Conservation (phyloP, 257 asterid species). For the Agastache rugosa region DNA sequence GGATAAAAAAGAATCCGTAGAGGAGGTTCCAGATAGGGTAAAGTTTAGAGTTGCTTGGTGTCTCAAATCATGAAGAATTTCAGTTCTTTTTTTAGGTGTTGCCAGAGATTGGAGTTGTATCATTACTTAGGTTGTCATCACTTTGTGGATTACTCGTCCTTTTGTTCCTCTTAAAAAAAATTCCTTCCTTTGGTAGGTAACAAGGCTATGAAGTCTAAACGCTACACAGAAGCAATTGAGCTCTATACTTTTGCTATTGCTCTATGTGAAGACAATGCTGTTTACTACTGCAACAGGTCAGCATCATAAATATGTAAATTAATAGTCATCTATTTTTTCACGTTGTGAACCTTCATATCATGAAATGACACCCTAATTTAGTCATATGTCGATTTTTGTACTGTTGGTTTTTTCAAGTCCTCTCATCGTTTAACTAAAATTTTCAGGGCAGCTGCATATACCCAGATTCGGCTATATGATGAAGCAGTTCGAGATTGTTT, state of each 20-base stretch:
- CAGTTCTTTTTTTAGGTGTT: background rate
- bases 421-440: constrained; percentile 30
- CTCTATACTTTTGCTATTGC: constrained; percentile 80
- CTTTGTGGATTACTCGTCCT: background rate
- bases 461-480: constrained; percentile 61
- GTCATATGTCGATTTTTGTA: background rate
- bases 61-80: background rate
- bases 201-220: constrained; percentile 77
- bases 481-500: constrained; percentile 73
- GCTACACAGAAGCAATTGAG: constrained; percentile 67
- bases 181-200: constrained; percentile 54
- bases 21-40: background rate
- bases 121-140: background rate
- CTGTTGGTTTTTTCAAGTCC: constrained; percentile 10
- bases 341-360: constrained; percentile 14
- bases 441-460: constrained; percentile 90
- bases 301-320: constrained; percentile 28
- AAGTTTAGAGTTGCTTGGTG: background rate
- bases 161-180: background rate
- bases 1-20: background rate
- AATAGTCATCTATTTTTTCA: background rate
- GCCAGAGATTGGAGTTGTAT: constrained; percentile 2
- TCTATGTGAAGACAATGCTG: constrained; percentile 72
- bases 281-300: constrained; percentile 87
- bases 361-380: constrained; percentile 1